Conservation (phyloP, 495 filamentous ascomycete species). For the Astrocystis sublimbata region DNA sequence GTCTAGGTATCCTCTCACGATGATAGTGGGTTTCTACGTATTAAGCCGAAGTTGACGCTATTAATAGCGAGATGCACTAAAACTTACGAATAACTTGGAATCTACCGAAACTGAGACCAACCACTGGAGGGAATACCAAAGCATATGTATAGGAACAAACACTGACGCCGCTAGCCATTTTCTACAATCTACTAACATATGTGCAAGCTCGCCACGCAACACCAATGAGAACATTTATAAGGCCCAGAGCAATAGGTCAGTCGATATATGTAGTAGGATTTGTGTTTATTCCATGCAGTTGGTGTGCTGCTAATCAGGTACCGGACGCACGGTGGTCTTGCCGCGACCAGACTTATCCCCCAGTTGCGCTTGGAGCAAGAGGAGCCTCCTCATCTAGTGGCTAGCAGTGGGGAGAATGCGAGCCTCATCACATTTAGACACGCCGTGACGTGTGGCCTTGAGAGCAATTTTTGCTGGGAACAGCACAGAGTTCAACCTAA, state of each 20-base stretch:
- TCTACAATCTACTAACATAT: not conserved
- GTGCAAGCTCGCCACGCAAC: not conserved
- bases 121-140: too few relatives aligned
- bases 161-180: too few relatives aligned
- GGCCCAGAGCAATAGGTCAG: not conserved
- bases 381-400: conserved; percentile 8
- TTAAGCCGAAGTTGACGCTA: not conserved
- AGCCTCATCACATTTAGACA: conserved; percentile 9
- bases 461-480: conserved; percentile 4
- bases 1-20: not conserved
- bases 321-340: conserved; percentile 14
- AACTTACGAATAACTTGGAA: too few relatives aligned
- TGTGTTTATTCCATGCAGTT: conserved; percentile 5
- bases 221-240: conserved; percentile 1
- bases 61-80: not conserved
- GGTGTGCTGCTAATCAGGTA: conserved; percentile 1
- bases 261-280: not conserved
- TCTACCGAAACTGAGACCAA: too few relatives aligned
- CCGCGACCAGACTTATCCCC: conserved; percentile 16
- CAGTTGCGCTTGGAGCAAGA: conserved; percentile 1
- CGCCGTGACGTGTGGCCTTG: conserved; percentile 12
- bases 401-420: conserved; percentile 12
- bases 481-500: not conserved
- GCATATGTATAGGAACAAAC: too few relatives aligned
- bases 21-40: not conserved